Base-by-base conservation (phyloP, 1,284 basidiomycete species). In the Tilletiaria anomala region DNA sequence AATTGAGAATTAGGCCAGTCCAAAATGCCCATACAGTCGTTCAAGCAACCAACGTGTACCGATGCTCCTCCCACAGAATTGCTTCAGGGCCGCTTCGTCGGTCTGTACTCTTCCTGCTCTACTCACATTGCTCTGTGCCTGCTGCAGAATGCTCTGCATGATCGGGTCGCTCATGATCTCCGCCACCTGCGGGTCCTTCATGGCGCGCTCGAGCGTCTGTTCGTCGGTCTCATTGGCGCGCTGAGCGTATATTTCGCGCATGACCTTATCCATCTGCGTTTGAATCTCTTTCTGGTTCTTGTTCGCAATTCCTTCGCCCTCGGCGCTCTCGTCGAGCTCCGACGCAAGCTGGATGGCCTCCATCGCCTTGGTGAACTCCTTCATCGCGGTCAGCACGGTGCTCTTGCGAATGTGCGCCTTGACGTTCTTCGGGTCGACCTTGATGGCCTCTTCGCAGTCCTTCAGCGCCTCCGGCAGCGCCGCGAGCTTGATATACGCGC, bases 331-430 rank as follows among this genome's bases (percentile, higher is more conserved):
- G 32, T 65, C 63, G 10, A 54, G 50, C 20, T 51, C 50, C 21
- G 49, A 45, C 1, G 61, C 61, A 8, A 41, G 33, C 32, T 64
- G 58, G 35, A 55, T 53, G 3, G 58, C 58, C 36, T 65, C 59
- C 40, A 66, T 48, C 14, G 61, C 87, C 65, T 83, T 82, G 18
- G 79, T 79, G 69, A 82, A 80, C 43, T 97, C 89, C 55, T 85
- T 83, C 91, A 97, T 96, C 34, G 78, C 75, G 62, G 78, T 79
- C 32, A 91, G 72, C 37, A 96, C 80, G 58, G 79, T 79, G 22
- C 82, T 77, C 72, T 96, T 96, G 59, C 93, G 84, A 59, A 97
- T 83, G 72, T 96, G 83, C 11, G 84, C 93, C 71, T 93, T 97
- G 70, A 61, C 58, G 19, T 58, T 79, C 37, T 75, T 75, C 26